Base-by-base conservation (phyloP, 148 eudicot genomes). In the Arctostaphylos glauca region DNA sequence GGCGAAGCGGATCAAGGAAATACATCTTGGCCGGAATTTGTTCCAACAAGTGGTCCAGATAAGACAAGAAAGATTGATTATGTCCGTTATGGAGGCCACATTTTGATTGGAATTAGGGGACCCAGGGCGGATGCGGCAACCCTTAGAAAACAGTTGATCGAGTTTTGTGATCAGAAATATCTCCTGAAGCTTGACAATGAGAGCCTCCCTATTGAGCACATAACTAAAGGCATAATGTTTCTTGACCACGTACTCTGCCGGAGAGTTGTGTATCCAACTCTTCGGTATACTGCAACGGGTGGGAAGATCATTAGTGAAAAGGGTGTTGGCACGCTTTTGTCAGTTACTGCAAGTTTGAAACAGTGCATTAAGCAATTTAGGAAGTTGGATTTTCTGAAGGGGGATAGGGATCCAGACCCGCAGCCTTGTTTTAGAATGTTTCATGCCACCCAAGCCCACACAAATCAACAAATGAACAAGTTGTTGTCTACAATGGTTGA, bases 391-490 rank as follows among this genome's bases (percentile, higher is more conserved):
- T 93, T 89, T 90, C 88, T 95, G 19, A 95, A 95, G 87, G 98
- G 98, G 44, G 98, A 95, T 81, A 85, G 98, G 77, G 98, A 95
- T 82, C 98, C 98, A 3, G 98, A 95, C 67, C 98, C 98, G 83
- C 98, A 95, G 76, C 98, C 98, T 44, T 95, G 98, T 87, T 95
- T 95, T 74, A 88, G 97, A 86, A 95, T 95, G 98, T 95, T 95
- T 85, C 98, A 95, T 82, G 98, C 98, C 59, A 93, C 95, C 80
- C 98, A 95, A 85, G 94, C 97, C 54, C 98, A 95, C 86, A 92
- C 97, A 15, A 95, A 95, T 86, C 88, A 92, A 3, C 98, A 95
- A 82, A 95, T 94, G 98, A 95, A 95, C 85, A 95, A 95, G 91
- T 90, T 94, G 53, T 90, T 95, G 81, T 87, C 91, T 2, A 92